Base-by-base conservation (phyloP, 2,329 filamentous ascomycete genomes). In the Fusarium sp. region DNA sequence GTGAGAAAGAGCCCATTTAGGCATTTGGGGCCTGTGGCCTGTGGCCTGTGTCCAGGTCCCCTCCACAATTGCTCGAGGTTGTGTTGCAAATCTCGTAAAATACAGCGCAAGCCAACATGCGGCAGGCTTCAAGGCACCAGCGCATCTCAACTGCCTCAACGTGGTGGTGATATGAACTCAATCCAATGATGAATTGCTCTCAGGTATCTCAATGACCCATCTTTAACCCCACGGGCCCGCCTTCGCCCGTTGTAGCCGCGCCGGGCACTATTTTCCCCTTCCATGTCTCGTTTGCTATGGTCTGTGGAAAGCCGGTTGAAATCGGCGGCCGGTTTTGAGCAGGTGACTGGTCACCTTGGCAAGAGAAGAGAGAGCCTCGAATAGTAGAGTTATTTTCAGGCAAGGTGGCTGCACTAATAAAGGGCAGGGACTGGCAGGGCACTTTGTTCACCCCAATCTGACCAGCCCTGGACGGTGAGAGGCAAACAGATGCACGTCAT, bases 401-500 rank as follows among this genome's bases (percentile, higher is more conserved):
- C 63, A 75, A 60, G 72, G 62, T 68, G 68, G 64, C 61, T 74
- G 60, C 72, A 71, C 68, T 65, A 51, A 51, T n/a, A n/a, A 28
- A 36, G 24, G 15, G 30, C n/a, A 47, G n/a, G 54, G 24, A 15
- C 42, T 12, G 30, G 24, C 58, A 75, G 57, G 66, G 72, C 70
- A 63, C 66, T 65, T 64, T 61, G 60, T 26, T 31, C 55, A 39
- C 50, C 48, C 48, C 62, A 48, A 35, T 22, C 35, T 42, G 36
- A 38, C 39, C 61, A 55, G 61, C 59, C 72, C 65, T 69, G 64
- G 67, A 68, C 31, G 55, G 56, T 74, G 59, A 61, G 57, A 66
- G 54, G 42, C 48, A 66, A 51, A 38, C 45, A 65, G 62, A 77
- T 77, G 75, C 75, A 77, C 76, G 75, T 77, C 75, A 77, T 77